phyloP scores from a whole-genome alignment of 305 asterid genomes.

The Fraxinus nigra region DNA sequence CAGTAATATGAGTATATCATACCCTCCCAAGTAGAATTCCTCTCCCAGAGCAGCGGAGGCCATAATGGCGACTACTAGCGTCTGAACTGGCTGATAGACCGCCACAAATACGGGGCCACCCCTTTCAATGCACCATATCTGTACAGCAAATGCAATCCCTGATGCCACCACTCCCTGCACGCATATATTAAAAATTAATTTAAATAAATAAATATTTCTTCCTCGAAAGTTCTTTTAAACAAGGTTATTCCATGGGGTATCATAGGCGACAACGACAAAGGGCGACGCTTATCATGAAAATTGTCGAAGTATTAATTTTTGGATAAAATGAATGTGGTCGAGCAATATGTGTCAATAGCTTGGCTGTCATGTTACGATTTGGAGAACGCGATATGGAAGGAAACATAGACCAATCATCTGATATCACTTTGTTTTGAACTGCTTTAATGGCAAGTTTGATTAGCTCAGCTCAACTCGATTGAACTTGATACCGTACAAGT shows the following conservation, averaged over 20 bases:
- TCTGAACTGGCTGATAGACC: conserved; percentile 98
- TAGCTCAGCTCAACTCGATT: too few species aligned
- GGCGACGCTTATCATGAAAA: neutral
- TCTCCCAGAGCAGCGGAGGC: conserved; percentile 80
- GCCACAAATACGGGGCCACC: conserved; percentile 99
- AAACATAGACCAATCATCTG: neutral
- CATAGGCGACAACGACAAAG: neutral
- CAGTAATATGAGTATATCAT: conserved; percentile 1
- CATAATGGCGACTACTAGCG: conserved; percentile 90
- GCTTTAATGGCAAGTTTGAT: too few species aligned
- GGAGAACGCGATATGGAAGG: too few species aligned
- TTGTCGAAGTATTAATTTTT: neutral
- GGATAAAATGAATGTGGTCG: neutral
- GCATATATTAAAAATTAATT: too few species aligned
- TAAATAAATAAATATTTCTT: neutral
- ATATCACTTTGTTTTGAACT: neutral
- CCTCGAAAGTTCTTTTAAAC: neutral
- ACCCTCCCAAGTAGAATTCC: conserved; percentile 95
- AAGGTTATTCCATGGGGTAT: neutral
- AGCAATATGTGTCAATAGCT: neutral
- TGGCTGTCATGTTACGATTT: too few species aligned
- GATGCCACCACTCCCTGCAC: conserved; percentile 96
- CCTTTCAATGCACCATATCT: conserved; percentile 98
- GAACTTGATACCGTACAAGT: too few species aligned
- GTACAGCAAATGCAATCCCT: conserved; percentile 97